phyloP scores from a whole-genome alignment of 2,329 filamentous ascomycete species.

The Aspergillus alliaceus region DNA sequence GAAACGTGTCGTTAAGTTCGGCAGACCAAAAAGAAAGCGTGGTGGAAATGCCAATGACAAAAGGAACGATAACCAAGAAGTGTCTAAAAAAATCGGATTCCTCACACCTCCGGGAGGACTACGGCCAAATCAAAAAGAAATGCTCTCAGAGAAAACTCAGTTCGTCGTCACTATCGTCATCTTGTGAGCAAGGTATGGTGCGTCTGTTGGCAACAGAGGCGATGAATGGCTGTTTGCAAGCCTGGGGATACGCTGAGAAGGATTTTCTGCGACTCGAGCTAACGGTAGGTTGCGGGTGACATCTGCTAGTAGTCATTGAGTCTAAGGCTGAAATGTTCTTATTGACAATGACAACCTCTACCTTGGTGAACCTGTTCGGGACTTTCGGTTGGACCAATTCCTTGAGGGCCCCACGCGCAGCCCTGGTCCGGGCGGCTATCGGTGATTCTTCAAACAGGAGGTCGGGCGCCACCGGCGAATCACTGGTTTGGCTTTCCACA shows the following conservation, averaged over 20 bases:
- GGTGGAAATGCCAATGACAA: no score
- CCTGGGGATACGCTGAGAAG: background rate
- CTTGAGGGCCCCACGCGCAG: slow-evolving; percentile 17
- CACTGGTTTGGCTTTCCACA: slow-evolving; percentile 12
- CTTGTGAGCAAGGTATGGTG: slow-evolving; percentile 28
- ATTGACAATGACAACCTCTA: slow-evolving; percentile 37
- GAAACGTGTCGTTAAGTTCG: no score
- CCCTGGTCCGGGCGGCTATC: slow-evolving; percentile 20
- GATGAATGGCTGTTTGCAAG: background rate
- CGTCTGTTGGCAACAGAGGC: slow-evolving; percentile 2
- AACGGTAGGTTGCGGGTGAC: slow-evolving; percentile 10
- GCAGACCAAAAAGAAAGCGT: background rate
- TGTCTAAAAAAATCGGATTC: no score
- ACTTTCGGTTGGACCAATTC: slow-evolving; percentile 17
- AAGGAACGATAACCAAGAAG: no score
- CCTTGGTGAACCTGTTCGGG: background rate
- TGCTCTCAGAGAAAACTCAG: slow-evolving; percentile 37
- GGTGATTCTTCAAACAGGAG: slow-evolving; percentile 6
- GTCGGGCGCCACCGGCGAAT: slow-evolving; percentile 1
- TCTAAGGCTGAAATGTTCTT: slow-evolving; percentile 5
- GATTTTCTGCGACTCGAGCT: background rate
- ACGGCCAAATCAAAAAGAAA: no score
- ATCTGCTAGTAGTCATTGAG: background rate
- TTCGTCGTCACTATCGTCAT: slow-evolving; percentile 39
- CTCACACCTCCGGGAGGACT: no score